Conservation (phyloP, 495 filamentous ascomycete species). For the Penicillium parvum region DNA sequence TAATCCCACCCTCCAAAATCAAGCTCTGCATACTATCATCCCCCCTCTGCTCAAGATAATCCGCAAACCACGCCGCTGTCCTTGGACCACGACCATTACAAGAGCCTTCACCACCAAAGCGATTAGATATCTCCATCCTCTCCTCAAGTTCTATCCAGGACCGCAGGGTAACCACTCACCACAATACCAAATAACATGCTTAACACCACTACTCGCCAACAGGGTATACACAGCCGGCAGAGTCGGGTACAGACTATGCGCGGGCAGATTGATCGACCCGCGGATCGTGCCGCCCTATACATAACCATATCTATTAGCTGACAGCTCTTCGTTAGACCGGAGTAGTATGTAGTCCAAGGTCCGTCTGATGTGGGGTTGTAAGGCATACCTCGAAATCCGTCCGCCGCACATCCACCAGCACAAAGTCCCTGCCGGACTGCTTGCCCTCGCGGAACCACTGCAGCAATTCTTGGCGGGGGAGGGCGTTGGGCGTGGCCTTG, state of each 20-base stretch:
- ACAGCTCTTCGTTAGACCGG: too few species aligned
- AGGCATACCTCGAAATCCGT: conserved; percentile 55
- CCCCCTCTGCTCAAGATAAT: conserved; percentile 47
- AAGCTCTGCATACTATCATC: conserved; percentile 50
- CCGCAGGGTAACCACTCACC: conserved; percentile 36
- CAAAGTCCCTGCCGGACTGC: conserved; percentile 45
- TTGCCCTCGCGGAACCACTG: conserved; percentile 36
- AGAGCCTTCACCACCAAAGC: conserved; percentile 45
- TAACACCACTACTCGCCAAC: conserved; percentile 44
- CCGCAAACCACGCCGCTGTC: conserved; percentile 62
- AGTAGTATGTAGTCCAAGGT: too few species aligned
- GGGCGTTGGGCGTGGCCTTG: conserved; percentile 18
- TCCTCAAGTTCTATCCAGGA: too few species aligned
- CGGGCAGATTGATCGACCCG: conserved; percentile 66
- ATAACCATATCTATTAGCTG: too few species aligned
- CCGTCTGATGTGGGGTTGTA: background rate
- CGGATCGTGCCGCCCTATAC: conserved; percentile 62
- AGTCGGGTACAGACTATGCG: conserved; percentile 58
- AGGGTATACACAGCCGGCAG: conserved; percentile 54
- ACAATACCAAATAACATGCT: conserved; percentile 63
- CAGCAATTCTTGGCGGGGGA: conserved; percentile 37
- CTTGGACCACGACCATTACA: conserved; percentile 58
- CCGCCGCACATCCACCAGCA: conserved; percentile 60
- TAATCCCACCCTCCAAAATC: conserved; percentile 56
- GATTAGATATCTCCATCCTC: conserved; percentile 1